Evolutionary conservation across 371 early-diverging fungal species (phyloP).

Genomic region (Mucor plumbeus): DNA sequence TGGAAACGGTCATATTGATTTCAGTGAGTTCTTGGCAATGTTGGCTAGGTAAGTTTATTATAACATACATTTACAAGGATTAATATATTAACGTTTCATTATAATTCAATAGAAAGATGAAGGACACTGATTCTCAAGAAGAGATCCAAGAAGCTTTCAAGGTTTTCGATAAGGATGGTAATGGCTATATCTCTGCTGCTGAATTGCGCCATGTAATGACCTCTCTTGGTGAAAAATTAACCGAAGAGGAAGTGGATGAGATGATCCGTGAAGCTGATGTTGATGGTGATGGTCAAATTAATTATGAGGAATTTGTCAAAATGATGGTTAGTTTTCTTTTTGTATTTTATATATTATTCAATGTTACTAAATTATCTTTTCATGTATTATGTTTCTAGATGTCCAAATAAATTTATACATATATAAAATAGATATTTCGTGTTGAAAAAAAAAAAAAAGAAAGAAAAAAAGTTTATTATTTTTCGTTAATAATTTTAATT

Average conservation of each 20-base stretch:
- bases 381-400: background rate
- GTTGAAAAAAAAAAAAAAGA: background rate
- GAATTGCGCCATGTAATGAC: conserved; percentile 55
- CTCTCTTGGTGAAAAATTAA: conserved; percentile 38
- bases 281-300: conserved; percentile 78
- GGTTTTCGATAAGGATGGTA: conserved; percentile 56
- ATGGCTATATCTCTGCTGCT: conserved; percentile 48
- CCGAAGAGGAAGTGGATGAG: conserved; percentile 74
- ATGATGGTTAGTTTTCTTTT: conserved; percentile 63
- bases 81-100: background rate
- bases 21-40: conserved; percentile 89
- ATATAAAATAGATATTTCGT: background rate
- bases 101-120: conserved; percentile 32
- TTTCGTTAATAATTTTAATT: background rate
- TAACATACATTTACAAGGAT: background rate
- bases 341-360: background rate
- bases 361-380: background rate
- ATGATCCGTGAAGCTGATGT: conserved; percentile 87
- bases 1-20: conserved; percentile 91
- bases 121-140: conserved; percentile 43
- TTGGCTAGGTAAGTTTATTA: conserved; percentile 65
- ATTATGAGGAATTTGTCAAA: conserved; percentile 90
- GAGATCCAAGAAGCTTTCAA: conserved; percentile 56
- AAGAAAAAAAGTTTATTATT: no score
- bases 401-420: conserved; percentile 2